Conservation (phyloP, 129 eudicot genomes). For the Tagetes erecta region DNA sequence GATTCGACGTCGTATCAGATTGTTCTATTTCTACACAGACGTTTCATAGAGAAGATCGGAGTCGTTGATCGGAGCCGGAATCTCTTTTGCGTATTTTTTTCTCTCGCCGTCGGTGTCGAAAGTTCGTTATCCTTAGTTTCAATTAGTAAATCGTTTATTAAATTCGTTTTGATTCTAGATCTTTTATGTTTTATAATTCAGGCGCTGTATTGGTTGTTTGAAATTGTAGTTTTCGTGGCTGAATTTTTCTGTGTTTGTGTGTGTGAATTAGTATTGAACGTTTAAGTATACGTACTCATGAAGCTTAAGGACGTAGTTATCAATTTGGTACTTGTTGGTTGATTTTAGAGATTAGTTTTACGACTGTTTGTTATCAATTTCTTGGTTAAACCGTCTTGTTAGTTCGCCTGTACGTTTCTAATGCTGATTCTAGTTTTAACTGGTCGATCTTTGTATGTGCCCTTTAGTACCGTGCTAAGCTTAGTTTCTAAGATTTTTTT, state of each 20-base stretch:
- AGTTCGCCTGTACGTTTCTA: too few relatives aligned
- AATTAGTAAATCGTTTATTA: background rate
- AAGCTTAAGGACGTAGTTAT: background rate
- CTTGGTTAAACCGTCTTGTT: too few relatives aligned
- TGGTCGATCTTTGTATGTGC: too few relatives aligned
- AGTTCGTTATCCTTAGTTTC: conserved; percentile 41
- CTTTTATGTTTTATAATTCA: background rate
- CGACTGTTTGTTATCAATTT: too few relatives aligned
- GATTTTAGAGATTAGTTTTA: background rate
- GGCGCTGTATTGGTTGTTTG: background rate
- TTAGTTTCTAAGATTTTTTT: background rate
- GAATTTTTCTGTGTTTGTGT: background rate
- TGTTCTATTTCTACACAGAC: too few relatives aligned
- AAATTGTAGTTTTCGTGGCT: background rate
- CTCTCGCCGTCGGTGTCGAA: conserved; percentile 20
- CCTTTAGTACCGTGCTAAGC: too few relatives aligned
- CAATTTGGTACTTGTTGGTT: background rate
- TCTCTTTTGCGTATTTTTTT: conserved; percentile 2
- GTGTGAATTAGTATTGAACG: background rate
- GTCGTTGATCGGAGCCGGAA: conserved; percentile 23
- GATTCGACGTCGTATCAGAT: conserved; percentile 6
- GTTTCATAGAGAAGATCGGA: background rate
- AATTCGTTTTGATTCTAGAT: background rate
- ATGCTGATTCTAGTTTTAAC: too few relatives aligned
- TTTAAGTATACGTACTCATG: too few relatives aligned